Percentiles rank a stretch among this genome's conserved stretches.
These are phyloP conservation scores for Scheffersomyces lignicola DNA, from an alignment of 1,139 yeast genomes.

Conservation along the genomic window DNA sequence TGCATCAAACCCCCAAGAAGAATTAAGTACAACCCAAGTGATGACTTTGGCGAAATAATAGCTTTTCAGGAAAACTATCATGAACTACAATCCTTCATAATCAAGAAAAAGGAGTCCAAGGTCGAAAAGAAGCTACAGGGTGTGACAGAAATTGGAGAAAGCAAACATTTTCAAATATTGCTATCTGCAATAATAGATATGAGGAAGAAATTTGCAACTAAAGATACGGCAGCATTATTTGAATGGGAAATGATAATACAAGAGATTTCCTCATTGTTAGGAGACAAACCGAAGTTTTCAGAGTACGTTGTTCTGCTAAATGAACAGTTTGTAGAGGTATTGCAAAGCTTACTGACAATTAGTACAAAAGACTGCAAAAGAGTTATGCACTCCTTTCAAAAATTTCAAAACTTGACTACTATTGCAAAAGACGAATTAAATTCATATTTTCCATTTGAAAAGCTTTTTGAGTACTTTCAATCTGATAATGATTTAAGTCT, in stretches of 20 bases:
- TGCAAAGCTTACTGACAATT: no score
- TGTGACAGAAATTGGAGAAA: not conserved
- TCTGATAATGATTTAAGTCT: no score
- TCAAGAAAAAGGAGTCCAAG: not conserved
- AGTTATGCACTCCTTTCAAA: no score
- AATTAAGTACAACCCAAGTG: constrained; percentile 3
- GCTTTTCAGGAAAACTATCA: constrained; percentile 8
- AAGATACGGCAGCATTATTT: constrained; percentile 5
- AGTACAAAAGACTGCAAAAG: no score
- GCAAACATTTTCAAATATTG: not conserved
- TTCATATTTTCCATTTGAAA: not conserved
- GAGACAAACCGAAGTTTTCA: constrained; percentile 1
- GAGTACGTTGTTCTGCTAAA: constrained; percentile 6
- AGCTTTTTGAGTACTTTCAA: not conserved
- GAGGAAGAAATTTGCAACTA: not conserved
- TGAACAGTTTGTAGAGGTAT: constrained; percentile 10
- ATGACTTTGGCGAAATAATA: constrained; percentile 8
- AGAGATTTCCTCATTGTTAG: constrained; percentile 5
- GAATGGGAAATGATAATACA: constrained; percentile 11
- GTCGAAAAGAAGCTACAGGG: not conserved
- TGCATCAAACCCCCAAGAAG: constrained; percentile 1
- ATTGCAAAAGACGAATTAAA: not conserved
- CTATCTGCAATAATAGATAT: not conserved
- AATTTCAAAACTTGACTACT: not conserved
- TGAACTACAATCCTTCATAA: not conserved